Evolutionary conservation across 2,329 filamentous ascomycete species (phyloP), one percentile per base, ranked within the genome.

Genomic region (Ceratocystiopsis minuta): DNA sequence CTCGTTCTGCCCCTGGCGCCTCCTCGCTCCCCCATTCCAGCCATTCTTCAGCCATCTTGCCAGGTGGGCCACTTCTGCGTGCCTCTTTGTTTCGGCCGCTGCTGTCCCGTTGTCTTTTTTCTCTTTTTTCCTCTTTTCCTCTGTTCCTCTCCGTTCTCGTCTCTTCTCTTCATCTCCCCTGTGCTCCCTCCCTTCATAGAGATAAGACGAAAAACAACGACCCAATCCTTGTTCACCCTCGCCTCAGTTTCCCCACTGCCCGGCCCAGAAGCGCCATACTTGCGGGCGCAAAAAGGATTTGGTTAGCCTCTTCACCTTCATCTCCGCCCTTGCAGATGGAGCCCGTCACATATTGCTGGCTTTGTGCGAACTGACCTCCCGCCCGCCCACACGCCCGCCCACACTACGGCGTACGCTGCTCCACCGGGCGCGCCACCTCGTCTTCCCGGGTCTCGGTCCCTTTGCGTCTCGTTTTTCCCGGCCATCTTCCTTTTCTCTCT

Each of bases 11-110:
- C 33, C 14, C 14, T 34, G 14, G 33, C 33, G 33, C 13, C 33
- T 34, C n/a, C 33, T 34, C n/a, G 13, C 24, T 6, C 24, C 9
- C 7, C 37, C 43, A 45, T 42, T 42, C 44, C 44, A 39, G 36
- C 40, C 38, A 38, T 41, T 38, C 38, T 38, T 32, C 35, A 38
- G 36, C 18, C 38, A 36, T 24, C 13, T 31, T 16, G 3, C 18
- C 24, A 28, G 39, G 34, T 37, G 39, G 39, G 34, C 34, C 17
- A 18, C 24, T 2, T 28, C 5, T 28, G 24, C 24, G 24, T 28
- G 32, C 32, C 32, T 33, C 13, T 15, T 33, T 33, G 32, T 15
- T 33, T 33, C 32, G 32, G 32, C 32, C 32, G 12, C 13, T 33
- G 10, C 5, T 33, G 13, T 33, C 32, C 32, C 13, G 6, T 31